phyloP scores from a whole-genome alignment of 2,329 filamentous ascomycete genomes.

The Monilinia fructigena region DNA sequence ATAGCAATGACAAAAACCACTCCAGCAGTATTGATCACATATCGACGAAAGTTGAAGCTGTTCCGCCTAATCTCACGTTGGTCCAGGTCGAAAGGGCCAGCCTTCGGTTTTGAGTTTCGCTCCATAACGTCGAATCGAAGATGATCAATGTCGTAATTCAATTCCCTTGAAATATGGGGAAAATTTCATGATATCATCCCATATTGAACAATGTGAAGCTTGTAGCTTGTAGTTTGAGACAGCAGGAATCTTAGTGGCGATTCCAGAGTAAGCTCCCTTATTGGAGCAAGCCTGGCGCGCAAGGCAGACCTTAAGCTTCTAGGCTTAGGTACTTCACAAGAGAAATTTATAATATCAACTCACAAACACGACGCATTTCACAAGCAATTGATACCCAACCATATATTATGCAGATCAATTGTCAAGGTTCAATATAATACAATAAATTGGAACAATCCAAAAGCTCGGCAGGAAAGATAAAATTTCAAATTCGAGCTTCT shows the following conservation, averaged over 20 bases:
- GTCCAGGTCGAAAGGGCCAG: conserved; percentile 6
- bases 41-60: neutral
- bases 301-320: conserved; percentile 19
- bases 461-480: neutral
- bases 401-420: neutral
- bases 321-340: neutral
- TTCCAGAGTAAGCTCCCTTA: conserved; percentile 4
- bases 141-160: neutral
- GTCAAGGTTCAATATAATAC: neutral
- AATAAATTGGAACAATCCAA: neutral
- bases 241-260: neutral
- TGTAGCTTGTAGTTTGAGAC: conserved; percentile 5
- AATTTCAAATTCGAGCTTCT: neutral
- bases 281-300: conserved; percentile 20
- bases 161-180: neutral
- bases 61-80: conserved; percentile 12
- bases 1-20: neutral
- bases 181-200: conserved; percentile 7
- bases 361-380: conserved; percentile 2
- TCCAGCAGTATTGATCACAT: neutral
- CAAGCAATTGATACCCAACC: neutral
- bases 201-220: conserved; percentile 13
- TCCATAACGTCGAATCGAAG: conserved; percentile 11
- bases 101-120: conserved; percentile 14
- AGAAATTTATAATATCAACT: conserved; percentile 1